Conservation (phyloP, 2,329 filamentous ascomycete genomes). For the Myriangium duriaei region DNA sequence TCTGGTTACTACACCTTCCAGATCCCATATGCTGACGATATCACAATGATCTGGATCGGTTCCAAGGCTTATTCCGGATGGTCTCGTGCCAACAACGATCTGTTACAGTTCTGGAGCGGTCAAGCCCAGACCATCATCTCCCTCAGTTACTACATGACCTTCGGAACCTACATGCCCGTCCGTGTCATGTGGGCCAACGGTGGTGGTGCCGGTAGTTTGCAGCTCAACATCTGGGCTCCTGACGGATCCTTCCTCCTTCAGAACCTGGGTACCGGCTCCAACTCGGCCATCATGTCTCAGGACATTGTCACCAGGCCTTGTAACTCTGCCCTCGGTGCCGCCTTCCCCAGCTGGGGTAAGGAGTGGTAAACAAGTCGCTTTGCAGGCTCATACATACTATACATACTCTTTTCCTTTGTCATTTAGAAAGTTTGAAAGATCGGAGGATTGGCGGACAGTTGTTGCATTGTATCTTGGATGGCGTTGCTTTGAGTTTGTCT, state of each 20-base stretch:
- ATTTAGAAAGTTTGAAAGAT: background rate
- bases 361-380: constrained; percentile 7
- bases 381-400: too few species aligned
- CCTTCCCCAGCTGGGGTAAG: constrained; percentile 11
- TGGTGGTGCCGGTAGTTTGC: constrained; percentile 11
- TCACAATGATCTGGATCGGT: constrained; percentile 11
- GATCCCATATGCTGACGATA: constrained; percentile 12
- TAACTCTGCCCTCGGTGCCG: constrained; percentile 7
- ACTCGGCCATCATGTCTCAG: constrained; percentile 9
- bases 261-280: background rate
- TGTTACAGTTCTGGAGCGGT: constrained; percentile 11
- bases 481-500: too few species aligned
- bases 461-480: background rate
- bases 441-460: background rate
- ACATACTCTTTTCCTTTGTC: constrained; percentile 1
- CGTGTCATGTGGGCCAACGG: constrained; percentile 11
- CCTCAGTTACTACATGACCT: constrained; percentile 8
- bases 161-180: constrained; percentile 9
- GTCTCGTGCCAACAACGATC: constrained; percentile 11
- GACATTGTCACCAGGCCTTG: constrained; percentile 10
- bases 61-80: constrained; percentile 12
- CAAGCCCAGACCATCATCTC: constrained; percentile 9
- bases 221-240: constrained; percentile 10
- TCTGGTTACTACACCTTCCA: constrained; percentile 13
- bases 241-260: constrained; percentile 7